A percentile compares a stretch with the other conserved stretches of the same genome.
Conservation (phyloP, 2,329 filamentous ascomycete species). For the Exophiala dermatitidis region DNA sequence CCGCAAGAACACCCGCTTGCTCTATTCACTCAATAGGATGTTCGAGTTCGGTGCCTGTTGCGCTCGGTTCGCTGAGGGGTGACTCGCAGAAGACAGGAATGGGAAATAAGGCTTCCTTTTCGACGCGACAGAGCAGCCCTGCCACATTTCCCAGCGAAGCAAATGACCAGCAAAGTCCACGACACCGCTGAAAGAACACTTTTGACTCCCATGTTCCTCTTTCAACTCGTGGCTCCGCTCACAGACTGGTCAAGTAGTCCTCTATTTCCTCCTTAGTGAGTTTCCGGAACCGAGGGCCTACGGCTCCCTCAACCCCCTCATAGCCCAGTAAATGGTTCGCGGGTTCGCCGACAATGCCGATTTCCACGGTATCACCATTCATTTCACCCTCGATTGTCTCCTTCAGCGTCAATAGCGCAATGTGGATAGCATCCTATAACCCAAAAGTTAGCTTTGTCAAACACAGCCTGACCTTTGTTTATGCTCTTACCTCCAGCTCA, state of each 20-base stretch:
- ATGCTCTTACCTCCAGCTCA: slow-evolving; percentile 63
- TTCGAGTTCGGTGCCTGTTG: no score
- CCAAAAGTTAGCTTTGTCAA: slow-evolving; percentile 6
- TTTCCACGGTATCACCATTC: slow-evolving; percentile 97
- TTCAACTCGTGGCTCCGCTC: not conserved
- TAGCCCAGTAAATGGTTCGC: slow-evolving; percentile 88
- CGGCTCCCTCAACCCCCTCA: slow-evolving; percentile 77
- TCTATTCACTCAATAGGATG: no score
- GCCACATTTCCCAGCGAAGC: no score
- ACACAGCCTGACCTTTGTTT: not conserved
- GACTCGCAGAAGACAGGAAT: no score
- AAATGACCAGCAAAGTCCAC: no score
- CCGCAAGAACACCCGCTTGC: no score
- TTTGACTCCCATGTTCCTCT: no score
- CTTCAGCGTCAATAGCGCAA: slow-evolving; percentile 92
- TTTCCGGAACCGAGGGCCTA: slow-evolving; percentile 85
- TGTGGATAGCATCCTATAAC: slow-evolving; percentile 79
- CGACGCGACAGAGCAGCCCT: no score
- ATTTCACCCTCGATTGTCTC: slow-evolving; percentile 99
- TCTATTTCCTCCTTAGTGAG: slow-evolving; percentile 96
- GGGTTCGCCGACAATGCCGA: slow-evolving; percentile 94
- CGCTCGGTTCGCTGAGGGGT: no score
- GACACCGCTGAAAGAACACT: no score
- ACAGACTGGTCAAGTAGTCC: slow-evolving; percentile 98
- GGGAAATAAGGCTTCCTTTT: no score